phyloP scores from a whole-genome alignment of 805 yeast genomes.

The Lipomyces oligophaga region DNA sequence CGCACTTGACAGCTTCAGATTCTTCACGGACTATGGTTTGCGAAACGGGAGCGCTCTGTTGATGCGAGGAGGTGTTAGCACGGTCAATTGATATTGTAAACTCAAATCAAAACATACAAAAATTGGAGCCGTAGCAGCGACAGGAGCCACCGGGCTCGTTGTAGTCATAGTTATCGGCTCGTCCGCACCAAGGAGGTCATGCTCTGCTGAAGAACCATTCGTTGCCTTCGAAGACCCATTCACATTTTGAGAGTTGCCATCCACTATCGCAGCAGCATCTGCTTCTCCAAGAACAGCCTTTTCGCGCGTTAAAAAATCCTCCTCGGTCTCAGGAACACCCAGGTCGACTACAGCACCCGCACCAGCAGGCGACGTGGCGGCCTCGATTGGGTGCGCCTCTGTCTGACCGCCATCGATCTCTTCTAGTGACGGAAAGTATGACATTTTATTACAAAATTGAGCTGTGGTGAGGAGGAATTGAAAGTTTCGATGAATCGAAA shows the following conservation, averaged over 20 bases:
- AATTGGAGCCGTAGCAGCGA: too few relatives aligned
- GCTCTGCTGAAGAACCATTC: too few relatives aligned
- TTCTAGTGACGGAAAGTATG: slow-evolving; percentile 39
- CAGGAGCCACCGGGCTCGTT: too few relatives aligned
- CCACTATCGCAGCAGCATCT: slow-evolving; percentile 38
- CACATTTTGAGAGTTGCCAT: slow-evolving; percentile 19
- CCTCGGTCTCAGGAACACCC: slow-evolving; percentile 31
- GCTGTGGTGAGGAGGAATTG: neutral
- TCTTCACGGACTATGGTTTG: too few relatives aligned
- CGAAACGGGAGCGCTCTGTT: too few relatives aligned
- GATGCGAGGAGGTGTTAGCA: too few relatives aligned
- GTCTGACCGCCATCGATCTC: slow-evolving; percentile 38
- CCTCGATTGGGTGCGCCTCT: slow-evolving; percentile 35
- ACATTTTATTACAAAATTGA: slow-evolving; percentile 32
- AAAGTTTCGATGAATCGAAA: too few relatives aligned
- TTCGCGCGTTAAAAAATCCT: slow-evolving; percentile 43
- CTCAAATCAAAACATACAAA: too few relatives aligned
- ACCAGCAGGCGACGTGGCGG: slow-evolving; percentile 36
- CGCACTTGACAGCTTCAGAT: slow-evolving; percentile 25
- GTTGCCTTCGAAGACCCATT: too few relatives aligned
- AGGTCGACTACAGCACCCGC: slow-evolving; percentile 44
- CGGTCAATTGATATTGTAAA: too few relatives aligned
- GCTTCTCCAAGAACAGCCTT: slow-evolving; percentile 44
- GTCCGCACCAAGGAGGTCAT: too few relatives aligned
- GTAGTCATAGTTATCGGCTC: too few relatives aligned